A percentile compares a stretch with the other conserved stretches of the same genome.
These are phyloP conservation scores for Magnaporthiopsis rhizophila DNA, from an alignment of 2,329 filamentous ascomycete species.

Conservation along the genomic window DNA sequence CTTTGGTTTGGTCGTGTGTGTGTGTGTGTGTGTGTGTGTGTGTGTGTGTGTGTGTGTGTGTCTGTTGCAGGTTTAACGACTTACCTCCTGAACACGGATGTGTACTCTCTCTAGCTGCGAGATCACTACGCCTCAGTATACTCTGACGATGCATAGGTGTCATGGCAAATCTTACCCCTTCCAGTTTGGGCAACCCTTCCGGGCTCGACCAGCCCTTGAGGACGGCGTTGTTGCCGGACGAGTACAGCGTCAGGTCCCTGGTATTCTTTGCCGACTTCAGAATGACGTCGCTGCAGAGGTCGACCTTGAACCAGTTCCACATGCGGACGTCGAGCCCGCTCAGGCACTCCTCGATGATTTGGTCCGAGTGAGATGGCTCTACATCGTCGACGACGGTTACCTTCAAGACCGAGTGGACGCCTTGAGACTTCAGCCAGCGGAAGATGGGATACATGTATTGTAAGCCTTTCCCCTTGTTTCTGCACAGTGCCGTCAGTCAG, in stretches of 20 bases:
- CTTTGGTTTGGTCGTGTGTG: too few species aligned
- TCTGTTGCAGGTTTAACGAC: background rate
- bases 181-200: slow-evolving; percentile 4
- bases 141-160: background rate
- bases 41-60: too few species aligned
- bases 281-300: slow-evolving; percentile 11
- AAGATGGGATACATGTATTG: background rate
- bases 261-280: background rate
- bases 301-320: slow-evolving; percentile 11
- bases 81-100: slow-evolving; percentile 7
- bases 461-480: too few species aligned
- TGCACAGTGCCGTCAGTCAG: too few species aligned
- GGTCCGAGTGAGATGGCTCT: slow-evolving; percentile 7
- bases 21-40: too few species aligned
- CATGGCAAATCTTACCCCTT: background rate
- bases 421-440: slow-evolving; percentile 8
- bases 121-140: background rate
- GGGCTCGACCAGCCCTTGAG: slow-evolving; percentile 9
- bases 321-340: slow-evolving; percentile 5
- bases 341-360: slow-evolving; percentile 10
- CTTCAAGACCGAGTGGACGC: slow-evolving; percentile 9
- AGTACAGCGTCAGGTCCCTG: slow-evolving; percentile 9
- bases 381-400: slow-evolving; percentile 9
- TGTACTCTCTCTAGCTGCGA: slow-evolving; percentile 7
- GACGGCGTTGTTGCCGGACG: slow-evolving; percentile 10